A percentile compares a stretch with the other conserved stretches of the same genome.
Evolutionary conservation across 768 basidiomycete genomes (phyloP).

Genomic region (Nidula microcarpa): DNA sequence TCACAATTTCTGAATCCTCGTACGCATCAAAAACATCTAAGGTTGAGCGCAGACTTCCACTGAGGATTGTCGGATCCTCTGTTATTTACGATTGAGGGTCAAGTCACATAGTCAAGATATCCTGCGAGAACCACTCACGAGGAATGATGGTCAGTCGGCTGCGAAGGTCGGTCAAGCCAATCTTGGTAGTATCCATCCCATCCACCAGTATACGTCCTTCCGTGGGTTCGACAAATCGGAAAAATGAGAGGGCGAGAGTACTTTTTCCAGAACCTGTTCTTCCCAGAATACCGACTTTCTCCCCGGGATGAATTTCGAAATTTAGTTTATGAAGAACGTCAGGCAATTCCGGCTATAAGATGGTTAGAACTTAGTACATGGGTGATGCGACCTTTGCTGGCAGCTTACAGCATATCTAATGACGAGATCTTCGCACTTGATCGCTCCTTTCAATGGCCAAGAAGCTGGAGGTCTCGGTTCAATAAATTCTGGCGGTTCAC

Average conservation of each 20-base stretch:
- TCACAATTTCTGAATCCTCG: slow-evolving; percentile 70
- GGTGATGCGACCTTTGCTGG: neutral
- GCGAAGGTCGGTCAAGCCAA: slow-evolving; percentile 76
- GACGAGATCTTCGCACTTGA: slow-evolving; percentile 70
- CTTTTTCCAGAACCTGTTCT: neutral
- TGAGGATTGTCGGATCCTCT: slow-evolving; percentile 84
- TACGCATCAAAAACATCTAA: slow-evolving; percentile 83
- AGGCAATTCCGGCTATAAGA: slow-evolving; percentile 73
- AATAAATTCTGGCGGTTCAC: slow-evolving; percentile 79
- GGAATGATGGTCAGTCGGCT: slow-evolving; percentile 76
- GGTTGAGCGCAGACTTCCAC: slow-evolving; percentile 74
- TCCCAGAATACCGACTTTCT: slow-evolving; percentile 51
- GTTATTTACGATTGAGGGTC: neutral
- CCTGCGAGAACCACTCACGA: slow-evolving; percentile 18
- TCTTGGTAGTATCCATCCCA: slow-evolving; percentile 66
- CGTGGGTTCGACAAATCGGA: slow-evolving; percentile 81
- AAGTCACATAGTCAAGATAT: neutral
- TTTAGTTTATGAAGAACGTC: slow-evolving; percentile 78
- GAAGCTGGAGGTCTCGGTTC: slow-evolving; percentile 76
- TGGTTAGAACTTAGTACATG: neutral
- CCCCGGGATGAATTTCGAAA: slow-evolving; percentile 69
- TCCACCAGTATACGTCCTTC: slow-evolving; percentile 70
- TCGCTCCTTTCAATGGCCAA: slow-evolving; percentile 74
- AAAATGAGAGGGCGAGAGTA: slow-evolving; percentile 79
- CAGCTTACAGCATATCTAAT: slow-evolving; percentile 72